These are phyloP conservation scores for Physcomitrium patens DNA, from an alignment of 225 moss, liverwort and hornwort species.

Conservation along the genomic window DNA sequence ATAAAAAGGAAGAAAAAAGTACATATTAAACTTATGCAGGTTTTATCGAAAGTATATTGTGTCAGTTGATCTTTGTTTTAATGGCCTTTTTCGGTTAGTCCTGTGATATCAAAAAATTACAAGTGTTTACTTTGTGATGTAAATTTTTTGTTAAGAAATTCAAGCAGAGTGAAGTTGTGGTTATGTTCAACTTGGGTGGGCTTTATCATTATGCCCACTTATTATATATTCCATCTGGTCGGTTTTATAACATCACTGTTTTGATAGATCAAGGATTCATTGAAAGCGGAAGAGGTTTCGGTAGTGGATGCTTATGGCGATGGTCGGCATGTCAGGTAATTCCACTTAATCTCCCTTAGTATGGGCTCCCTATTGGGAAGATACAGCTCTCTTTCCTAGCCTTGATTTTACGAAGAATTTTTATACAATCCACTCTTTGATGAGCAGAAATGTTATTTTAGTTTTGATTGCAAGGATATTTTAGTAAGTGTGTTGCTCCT, in stretches of 20 bases:
- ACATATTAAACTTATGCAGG: not conserved
- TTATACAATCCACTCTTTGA: not conserved
- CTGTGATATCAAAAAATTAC: not conserved
- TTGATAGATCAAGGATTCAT: constrained; percentile 73
- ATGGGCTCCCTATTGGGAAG: not conserved
- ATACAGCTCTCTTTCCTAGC: not conserved
- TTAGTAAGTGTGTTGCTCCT: not conserved
- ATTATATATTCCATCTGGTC: not conserved
- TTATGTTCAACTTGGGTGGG: not conserved
- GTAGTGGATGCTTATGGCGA: constrained; percentile 93
- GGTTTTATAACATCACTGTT: constrained; percentile 1
- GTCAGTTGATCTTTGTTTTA: not conserved
- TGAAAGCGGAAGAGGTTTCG: constrained; percentile 76
- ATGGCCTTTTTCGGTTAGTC: not conserved
- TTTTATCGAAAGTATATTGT: not conserved
- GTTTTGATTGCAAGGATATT: constrained; percentile 6
- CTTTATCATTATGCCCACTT: not conserved
- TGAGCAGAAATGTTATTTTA: not conserved
- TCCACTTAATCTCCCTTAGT: not conserved
- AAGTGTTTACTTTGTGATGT: not conserved
- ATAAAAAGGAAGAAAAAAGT: too few relatives aligned
- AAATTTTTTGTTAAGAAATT: not conserved
- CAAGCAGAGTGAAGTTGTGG: not conserved
- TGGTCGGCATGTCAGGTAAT: constrained; percentile 90
- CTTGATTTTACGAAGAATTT: not conserved